Evolutionary conservation across 495 filamentous ascomycete genomes (phyloP), one percentile per base, ranked within the genome.

Genomic region (Xylaria curta): DNA sequence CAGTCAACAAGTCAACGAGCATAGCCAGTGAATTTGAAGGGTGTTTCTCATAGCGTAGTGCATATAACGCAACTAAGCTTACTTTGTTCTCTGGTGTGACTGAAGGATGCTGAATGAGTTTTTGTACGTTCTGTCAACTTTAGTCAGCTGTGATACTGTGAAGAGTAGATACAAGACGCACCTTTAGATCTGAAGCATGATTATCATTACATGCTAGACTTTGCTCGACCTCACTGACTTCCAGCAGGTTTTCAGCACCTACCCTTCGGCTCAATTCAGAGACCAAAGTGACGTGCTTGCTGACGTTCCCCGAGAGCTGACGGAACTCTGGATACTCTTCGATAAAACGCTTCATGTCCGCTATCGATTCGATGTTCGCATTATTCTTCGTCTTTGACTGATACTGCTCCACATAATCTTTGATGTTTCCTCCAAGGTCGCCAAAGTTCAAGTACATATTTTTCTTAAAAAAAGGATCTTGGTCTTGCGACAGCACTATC

Each of bases 401-500:
- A 78, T 97, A 98, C 73, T 98, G 96, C 79, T 97, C 94, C 70
- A 99, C 96, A 79, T 98, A 98, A 71, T 98, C 95, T 79, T 98
- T 98, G 80, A 98, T 98, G 78, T 97, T 98, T 66, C 96, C 93
- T 26, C 96, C 96, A 24, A 99, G 87, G 73, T 99, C 96, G 53
- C 96, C 96, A 80, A 98, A 99, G 76, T 99, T 99, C 75, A 97
- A 90, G 76, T 94, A 99, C 97, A 99, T 98, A 80, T 99, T 99
- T 83, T 97, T 98, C 82, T 98, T 97, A 84, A 98, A 99, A 83
- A 99, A 99, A 0, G 96, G 97, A 77, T 99, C 96, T 80, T 98
- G 97, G 72, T 98, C 97, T 81, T 97, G 97, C 1, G 95, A 97
- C 24, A 99, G 84, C 13, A 97, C 95, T 70, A 99, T 95, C 83